These are phyloP conservation scores for Xylaria sp. DNA, from an alignment of 2,329 filamentous ascomycete genomes.

Conservation along the genomic window DNA sequence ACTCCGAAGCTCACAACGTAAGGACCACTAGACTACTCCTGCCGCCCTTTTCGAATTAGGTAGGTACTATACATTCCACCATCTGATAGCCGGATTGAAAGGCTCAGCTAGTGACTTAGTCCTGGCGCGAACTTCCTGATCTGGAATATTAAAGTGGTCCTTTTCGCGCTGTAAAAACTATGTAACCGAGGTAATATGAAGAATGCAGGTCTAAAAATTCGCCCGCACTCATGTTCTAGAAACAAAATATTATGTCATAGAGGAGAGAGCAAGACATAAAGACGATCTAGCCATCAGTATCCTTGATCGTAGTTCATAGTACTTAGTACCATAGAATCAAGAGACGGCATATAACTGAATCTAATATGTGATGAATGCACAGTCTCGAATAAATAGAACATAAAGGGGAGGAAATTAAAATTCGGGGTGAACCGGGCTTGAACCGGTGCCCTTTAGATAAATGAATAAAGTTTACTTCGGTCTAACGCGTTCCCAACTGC, in stretches of 20 bases:
- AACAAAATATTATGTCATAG: not conserved
- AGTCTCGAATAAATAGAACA: no score
- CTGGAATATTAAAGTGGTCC: not conserved
- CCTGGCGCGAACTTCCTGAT: not conserved
- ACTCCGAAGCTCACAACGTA: not conserved
- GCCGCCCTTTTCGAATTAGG: not conserved
- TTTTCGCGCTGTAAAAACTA: not conserved
- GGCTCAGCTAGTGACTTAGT: not conserved
- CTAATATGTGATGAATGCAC: no score
- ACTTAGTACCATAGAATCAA: no score
- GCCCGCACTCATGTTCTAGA: not conserved
- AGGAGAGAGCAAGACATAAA: no score
- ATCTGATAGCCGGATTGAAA: not conserved
- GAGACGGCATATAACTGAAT: no score
- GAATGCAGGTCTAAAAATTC: not conserved
- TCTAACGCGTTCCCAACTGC: no score
- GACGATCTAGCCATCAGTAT: no score
- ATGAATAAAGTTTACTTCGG: no score
- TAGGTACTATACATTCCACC: not conserved
- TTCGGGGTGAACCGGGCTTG: no score
- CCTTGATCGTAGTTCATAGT: no score
- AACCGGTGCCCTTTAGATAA: no score
- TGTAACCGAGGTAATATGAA: not conserved
- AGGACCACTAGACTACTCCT: not conserved
- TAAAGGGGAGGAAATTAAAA: no score